Evolutionary conservation across 2,329 filamentous ascomycete genomes (phyloP), one percentile per base, ranked within the genome.

Genomic region (Fusarium coicis): DNA sequence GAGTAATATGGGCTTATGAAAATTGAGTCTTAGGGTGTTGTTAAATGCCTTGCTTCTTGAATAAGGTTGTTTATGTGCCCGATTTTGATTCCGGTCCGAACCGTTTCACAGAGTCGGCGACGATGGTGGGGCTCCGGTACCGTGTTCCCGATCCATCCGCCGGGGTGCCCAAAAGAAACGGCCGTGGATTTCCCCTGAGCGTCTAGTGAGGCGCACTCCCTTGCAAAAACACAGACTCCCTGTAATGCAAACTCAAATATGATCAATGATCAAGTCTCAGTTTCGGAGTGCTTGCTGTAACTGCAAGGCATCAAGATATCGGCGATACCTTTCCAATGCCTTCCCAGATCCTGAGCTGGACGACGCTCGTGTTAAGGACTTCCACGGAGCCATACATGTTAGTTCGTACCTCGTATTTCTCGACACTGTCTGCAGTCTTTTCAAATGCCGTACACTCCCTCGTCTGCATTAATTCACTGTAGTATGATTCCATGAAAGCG

Each of bases 311-410:
- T 49, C 28, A n/a, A 49, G 28, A 32, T 32, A 32, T 18, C 7
- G 40, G 28, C 11, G 42, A 18, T 42, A 60, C n/a, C 16, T 36
- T 60, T 19, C 60, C 43, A 30, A 49, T 12, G 6, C 42, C 43
- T 15, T 49, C 10, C 60, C 60, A 60, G 12, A 34, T 16, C 37
- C 14, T 59, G 28, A 36, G 42, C 54, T 63, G 47, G 7, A 40
- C 34, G 2, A 28, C 4, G 2, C 47, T 39, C 4, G 58, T 53
- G 36, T 19, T 32, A 0, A 63, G 46, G 3, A 63, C 30, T 5
- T n/a, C 10, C 3, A 21, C 39, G 30, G 21, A 34, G 47, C 21
- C 30, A 50, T 50, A 21, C 12, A 34, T 11, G 8, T 21, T 21
- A 26, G 47, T 10, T 10, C 3, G 23, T 42, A 60, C 5, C 37